Evolutionary conservation across 202 grass and related monocot genomes (phyloP), one percentile per base, ranked within the genome.

Genomic region (Musa balbisiana): DNA sequence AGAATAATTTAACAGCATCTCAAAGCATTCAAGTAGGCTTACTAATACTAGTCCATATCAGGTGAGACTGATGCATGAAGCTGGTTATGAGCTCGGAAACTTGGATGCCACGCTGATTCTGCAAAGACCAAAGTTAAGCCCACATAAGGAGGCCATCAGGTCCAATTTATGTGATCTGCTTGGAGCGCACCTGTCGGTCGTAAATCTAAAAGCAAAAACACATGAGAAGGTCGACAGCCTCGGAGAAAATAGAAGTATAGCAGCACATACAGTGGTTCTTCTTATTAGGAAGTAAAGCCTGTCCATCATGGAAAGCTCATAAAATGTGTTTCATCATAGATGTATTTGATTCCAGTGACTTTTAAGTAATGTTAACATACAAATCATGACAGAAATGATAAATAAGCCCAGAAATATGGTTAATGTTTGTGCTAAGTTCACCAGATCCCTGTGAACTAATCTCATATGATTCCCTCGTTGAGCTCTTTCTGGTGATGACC

Each of bases 181-280:
- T 2, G 86, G 84, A 73, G 91, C 89, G 4, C 85, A 95, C 84
- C 89, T 85, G 20, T 90, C 95, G 54, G 91, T 95, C 22, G 85
- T 99, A 52, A 99, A 99, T 83, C 91, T 99, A 55, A 99, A 99
- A 88, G 95, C 95, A 52, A 99, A 99, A 80, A 99, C 91, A 0
- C 91, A 99, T 26, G 95, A 99, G 74, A 95, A 99, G 77, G 95
- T 99, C 0, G 95, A 99, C 76, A 99, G 95, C 83, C 87, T 99
- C 26, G 95, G 95, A 51, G 95, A 99, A 77, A 99, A 99, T 59
- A 86, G 91, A 81, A 95, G 95, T 79, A 95, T 99, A 71, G 95
- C 95, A 76, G 95, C 95, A 17, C 95, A 99, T 75, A 99, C 95
- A 10, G 91, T 99, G 58, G 78, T 99, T 84, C 89, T 99, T 59